Conservation (phyloP, 2,329 filamentous ascomycete species). For the Teratosphaeria zuluensis region DNA sequence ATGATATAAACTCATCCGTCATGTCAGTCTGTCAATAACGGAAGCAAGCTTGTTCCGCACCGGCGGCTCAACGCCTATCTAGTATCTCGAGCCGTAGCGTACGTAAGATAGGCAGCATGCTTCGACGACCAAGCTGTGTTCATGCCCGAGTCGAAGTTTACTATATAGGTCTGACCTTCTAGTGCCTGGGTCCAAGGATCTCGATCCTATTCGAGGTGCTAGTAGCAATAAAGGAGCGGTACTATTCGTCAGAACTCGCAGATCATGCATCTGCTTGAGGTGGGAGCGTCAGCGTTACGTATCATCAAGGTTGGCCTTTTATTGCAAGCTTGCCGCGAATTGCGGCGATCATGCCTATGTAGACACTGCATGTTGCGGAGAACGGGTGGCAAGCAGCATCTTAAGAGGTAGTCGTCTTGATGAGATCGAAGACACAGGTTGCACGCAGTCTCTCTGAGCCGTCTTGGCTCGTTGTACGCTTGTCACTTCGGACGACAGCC, state of each 20-base stretch:
- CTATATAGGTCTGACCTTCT: too few species aligned
- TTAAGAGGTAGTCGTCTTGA: background rate
- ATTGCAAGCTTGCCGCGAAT: background rate
- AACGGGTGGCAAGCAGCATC: background rate
- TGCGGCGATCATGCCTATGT: background rate
- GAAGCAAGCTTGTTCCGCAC: background rate
- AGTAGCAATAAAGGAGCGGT: background rate
- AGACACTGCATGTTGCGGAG: background rate
- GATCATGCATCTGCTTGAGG: background rate
- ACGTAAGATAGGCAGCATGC: background rate
- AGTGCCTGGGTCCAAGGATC: background rate
- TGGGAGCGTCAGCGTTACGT: background rate
- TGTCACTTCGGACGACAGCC: background rate
- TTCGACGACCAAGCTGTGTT: background rate
- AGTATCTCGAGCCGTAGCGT: background rate
- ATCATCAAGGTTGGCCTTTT: background rate
- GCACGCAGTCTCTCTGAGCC: background rate
- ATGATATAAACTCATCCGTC: background rate
- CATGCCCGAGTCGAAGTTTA: background rate
- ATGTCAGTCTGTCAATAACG: background rate
- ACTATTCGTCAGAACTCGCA: background rate
- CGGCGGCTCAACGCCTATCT: background rate
- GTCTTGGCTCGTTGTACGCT: too few species aligned
- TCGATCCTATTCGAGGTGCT: background rate
- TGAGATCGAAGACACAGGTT: background rate